These are phyloP conservation scores for Blastomyces emzantsi DNA, from an alignment of 2,329 filamentous ascomycete genomes.

Conservation along the genomic window DNA sequence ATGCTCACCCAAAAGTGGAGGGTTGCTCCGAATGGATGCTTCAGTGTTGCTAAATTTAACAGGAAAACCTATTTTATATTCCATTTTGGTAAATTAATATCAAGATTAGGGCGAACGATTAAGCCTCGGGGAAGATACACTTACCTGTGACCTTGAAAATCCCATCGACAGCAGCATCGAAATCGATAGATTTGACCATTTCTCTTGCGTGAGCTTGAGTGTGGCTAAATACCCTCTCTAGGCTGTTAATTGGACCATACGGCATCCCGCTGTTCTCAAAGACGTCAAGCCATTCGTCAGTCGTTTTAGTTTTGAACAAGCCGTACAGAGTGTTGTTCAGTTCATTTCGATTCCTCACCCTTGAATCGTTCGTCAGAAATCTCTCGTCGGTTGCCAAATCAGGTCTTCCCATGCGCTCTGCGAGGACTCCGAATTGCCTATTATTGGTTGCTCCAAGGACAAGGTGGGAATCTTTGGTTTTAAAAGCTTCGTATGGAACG, in stretches of 20 bases:
- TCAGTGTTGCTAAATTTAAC: conserved; percentile 30
- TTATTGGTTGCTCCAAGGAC: conserved; percentile 67
- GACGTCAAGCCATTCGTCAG: conserved; percentile 32
- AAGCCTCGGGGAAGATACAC: background rate
- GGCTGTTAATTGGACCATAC: conserved; percentile 40
- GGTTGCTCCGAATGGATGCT: conserved; percentile 18
- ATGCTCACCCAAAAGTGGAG: conserved; percentile 27
- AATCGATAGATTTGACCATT: conserved; percentile 28
- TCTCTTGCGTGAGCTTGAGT: conserved; percentile 35
- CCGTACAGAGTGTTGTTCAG: conserved; percentile 31
- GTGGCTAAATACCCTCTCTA: conserved; percentile 38
- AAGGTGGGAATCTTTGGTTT: conserved; percentile 61
- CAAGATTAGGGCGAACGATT: background rate
- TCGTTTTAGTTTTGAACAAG: conserved; percentile 30
- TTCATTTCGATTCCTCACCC: conserved; percentile 46
- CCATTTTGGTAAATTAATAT: background rate
- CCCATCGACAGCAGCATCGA: conserved; percentile 20
- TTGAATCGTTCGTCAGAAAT: conserved; percentile 53
- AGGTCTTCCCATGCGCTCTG: conserved; percentile 48
- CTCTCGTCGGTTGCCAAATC: conserved; percentile 53
- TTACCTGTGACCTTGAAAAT: conserved; percentile 24
- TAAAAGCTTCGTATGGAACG: conserved; percentile 46
- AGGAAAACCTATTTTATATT: conserved; percentile 15
- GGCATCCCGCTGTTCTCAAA: conserved; percentile 40
- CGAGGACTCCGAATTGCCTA: conserved; percentile 57